Conservation (phyloP, 192 early-diverging fungal genomes). For the Backusella tarrabulga region DNA sequence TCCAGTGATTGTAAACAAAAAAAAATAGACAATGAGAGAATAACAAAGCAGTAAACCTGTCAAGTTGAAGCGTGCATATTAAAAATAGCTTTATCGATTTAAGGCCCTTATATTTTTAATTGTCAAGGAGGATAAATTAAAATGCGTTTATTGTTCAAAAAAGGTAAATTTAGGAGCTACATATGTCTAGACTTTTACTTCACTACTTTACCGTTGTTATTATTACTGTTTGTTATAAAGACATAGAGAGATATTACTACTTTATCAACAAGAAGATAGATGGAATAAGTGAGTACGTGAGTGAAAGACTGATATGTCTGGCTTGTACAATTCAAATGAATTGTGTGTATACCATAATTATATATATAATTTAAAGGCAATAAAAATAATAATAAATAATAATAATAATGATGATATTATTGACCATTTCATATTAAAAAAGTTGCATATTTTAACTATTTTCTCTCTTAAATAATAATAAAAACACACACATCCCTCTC, state of each 20-base stretch:
- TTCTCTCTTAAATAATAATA: neutral
- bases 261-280: neutral
- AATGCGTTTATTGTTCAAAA: neutral
- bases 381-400: too few relatives aligned
- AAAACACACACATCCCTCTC: neutral
- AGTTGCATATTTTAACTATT: constrained; percentile 4
- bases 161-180: neutral
- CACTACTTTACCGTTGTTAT: neutral
- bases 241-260: neutral
- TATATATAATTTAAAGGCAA: neutral
- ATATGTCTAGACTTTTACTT: neutral
- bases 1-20: neutral
- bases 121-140: neutral
- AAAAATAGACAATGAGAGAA: neutral
- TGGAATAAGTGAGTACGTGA: neutral
- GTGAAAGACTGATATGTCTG: neutral
- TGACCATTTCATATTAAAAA: neutral
- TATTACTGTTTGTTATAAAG: too few relatives aligned
- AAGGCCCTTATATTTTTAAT: neutral
- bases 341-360: too few relatives aligned
- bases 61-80: neutral
- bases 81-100: neutral
- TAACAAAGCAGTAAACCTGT: neutral
- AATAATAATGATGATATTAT: neutral
- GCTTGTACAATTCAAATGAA: too few relatives aligned